Percentiles rank a stretch among this genome's conserved stretches.
Evolutionary conservation across 495 filamentous ascomycete species (phyloP).

Genomic region (Aspergillus hancockii): DNA sequence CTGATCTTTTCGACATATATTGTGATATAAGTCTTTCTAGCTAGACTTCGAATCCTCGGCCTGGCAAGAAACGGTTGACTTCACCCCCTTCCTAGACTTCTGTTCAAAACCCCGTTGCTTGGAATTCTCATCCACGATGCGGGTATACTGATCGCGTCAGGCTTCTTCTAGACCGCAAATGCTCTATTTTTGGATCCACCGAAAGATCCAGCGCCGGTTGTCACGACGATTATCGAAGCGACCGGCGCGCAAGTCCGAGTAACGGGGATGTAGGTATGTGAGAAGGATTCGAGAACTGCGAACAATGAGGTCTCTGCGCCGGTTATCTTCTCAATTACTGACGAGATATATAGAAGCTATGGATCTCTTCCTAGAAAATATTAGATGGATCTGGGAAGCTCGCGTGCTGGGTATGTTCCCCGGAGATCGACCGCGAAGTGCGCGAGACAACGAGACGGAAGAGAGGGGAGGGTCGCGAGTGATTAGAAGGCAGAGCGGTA

Average conservation of each 20-base stretch:
- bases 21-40: slow-evolving; percentile 6
- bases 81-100: slow-evolving; percentile 19
- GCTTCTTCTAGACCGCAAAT: background rate
- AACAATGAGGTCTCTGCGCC: background rate
- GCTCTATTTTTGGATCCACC: background rate
- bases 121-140: slow-evolving; percentile 19
- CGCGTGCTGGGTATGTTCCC: slow-evolving; percentile 15
- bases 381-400: slow-evolving; percentile 6
- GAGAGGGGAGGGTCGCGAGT: slow-evolving; percentile 1
- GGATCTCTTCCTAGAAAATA: background rate
- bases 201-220: background rate
- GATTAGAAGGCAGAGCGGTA: slow-evolving; percentile 14
- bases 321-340: background rate
- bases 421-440: slow-evolving; percentile 17
- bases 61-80: slow-evolving; percentile 7
- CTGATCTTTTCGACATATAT: slow-evolving; percentile 43
- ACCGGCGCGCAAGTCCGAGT: slow-evolving; percentile 12
- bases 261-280: background rate
- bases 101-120: slow-evolving; percentile 7
- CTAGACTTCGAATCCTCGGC: slow-evolving; percentile 1
- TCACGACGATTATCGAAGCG: slow-evolving; percentile 14
- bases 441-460: slow-evolving; percentile 15
- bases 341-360: slow-evolving; percentile 7
- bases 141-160: background rate
- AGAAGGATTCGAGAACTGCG: slow-evolving; percentile 6